These are phyloP conservation scores for Fusarium sp. DNA, from an alignment of 2,329 filamentous ascomycete species.

Conservation along the genomic window DNA sequence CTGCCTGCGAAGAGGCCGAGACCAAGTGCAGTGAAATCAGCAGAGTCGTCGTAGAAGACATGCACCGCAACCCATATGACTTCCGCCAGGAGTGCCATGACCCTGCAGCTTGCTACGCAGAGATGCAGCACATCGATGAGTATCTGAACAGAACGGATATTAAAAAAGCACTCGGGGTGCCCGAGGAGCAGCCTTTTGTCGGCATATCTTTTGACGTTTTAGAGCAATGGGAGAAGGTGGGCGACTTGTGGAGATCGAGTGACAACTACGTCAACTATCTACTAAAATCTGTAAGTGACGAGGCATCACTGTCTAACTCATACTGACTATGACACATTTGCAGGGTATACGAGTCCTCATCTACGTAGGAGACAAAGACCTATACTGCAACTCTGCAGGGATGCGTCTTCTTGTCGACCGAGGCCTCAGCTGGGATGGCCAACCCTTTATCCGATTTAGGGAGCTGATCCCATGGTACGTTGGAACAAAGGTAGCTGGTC, in stretches of 20 bases:
- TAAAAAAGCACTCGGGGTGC: accelerated
- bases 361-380: constrained; percentile 12
- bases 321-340: neutral
- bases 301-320: neutral
- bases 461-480: neutral
- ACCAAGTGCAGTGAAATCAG: neutral
- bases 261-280: neutral
- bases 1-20: neutral
- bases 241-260: neutral
- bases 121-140: neutral
- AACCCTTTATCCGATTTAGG: neutral
- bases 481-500: neutral
- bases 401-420: constrained; percentile 3
- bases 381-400: neutral
- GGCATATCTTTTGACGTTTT: neutral
- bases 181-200: accelerated
- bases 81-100: neutral
- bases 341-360: too few relatives aligned
- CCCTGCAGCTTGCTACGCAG: neutral
- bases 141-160: neutral
- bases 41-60: neutral
- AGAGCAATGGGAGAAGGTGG: neutral
- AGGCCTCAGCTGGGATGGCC: neutral
- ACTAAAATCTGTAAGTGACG: neutral
- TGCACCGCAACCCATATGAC: neutral